A percentile compares a stretch with the other conserved stretches of the same genome.
These are phyloP conservation scores for Saccharomyces jurei DNA, from an alignment of 805 yeast species.

Conservation along the genomic window DNA sequence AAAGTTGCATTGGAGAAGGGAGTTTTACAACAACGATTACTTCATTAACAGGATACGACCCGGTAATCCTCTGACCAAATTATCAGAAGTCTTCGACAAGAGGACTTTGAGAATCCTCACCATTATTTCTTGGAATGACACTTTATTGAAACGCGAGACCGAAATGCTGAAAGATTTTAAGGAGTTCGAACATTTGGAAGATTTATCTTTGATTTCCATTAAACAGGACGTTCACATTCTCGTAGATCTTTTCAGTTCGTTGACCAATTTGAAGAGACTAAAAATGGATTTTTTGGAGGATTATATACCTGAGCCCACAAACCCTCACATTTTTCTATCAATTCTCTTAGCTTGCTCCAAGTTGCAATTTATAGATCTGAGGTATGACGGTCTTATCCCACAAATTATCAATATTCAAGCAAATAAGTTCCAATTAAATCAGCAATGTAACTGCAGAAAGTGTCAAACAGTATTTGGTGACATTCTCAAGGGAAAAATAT, in stretches of 20 bases:
- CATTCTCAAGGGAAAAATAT: conserved; percentile 31
- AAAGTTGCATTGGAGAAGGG: conserved; percentile 37
- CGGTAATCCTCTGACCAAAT: conserved; percentile 15
- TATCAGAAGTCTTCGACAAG: conserved; percentile 33
- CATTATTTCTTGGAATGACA: conserved; percentile 37
- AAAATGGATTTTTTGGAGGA: conserved; percentile 35
- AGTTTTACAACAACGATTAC: conserved; percentile 29
- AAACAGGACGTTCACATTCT: conserved; percentile 29
- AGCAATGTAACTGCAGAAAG: conserved; percentile 25
- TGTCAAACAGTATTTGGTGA: conserved; percentile 27
- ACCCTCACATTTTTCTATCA: conserved; percentile 30
- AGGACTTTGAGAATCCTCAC: conserved; percentile 32
- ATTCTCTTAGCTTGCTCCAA: conserved; percentile 29
- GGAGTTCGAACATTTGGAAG: conserved; percentile 32
- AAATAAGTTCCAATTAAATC: conserved; percentile 23
- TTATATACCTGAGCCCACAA: conserved; percentile 27
- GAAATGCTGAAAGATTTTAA: conserved; percentile 33
- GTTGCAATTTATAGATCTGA: conserved; percentile 34
- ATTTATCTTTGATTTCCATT: conserved; percentile 36
- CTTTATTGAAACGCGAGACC: conserved; percentile 26
- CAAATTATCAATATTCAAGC: conserved; percentile 24
- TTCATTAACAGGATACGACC: conserved; percentile 14
- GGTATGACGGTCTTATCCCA: conserved; percentile 30
- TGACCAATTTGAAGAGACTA: conserved; percentile 29
- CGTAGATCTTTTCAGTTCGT: conserved; percentile 27